Base-by-base conservation (phyloP, 306 rosid genomes). In the Crotalaria pallida region DNA sequence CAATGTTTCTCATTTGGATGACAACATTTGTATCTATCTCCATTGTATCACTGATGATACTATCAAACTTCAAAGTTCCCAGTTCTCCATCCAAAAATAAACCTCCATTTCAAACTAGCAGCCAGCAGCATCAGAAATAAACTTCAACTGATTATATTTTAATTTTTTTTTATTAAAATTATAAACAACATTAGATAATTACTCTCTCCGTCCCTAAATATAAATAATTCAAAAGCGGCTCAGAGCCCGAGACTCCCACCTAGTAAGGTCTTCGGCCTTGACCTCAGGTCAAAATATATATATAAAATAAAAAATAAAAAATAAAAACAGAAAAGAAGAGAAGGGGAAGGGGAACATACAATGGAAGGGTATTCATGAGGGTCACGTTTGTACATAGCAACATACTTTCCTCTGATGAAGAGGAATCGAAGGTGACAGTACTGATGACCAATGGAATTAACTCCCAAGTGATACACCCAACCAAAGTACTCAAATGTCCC, bases 381-480 rank as follows among this genome's bases (percentile, higher is more conserved):
- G 76, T 93, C 96, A 11, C 97, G 96, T 72, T 93, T 90, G 80
- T 83, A 90, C 98, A 93, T 79, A 61, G 73, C 51, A 4, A 93
- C 84, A 38, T 85, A 81, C 69, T 85, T 90, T 22, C 97, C 97
- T 61, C 89, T 82, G 10, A 93, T 84, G 79, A 76, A 83, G 5
- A 93, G 90, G 73, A 82, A 93, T 0, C 98, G 85, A 3, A 90
- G 96, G 67, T 85, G 98, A 69, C 97, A 89, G 19, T 84, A 93
- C 70, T 93, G 94, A 10, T 52, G 96, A 1, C 97, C 97, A 18
- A 93, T 77, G 22, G 96, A 83, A 72, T 93, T 93, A 1, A 85
- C 78, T 43, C 97, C 98, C 19, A 93, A 41, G 53, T 93, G 98
- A 61, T 90, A 93, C 3, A 93, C 90, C 96, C 97, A 93, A 3